Evolutionary conservation across 768 basidiomycete genomes (phyloP), one percentile per base, ranked within the genome.

Genomic region (Leccinum truebloodii): DNA sequence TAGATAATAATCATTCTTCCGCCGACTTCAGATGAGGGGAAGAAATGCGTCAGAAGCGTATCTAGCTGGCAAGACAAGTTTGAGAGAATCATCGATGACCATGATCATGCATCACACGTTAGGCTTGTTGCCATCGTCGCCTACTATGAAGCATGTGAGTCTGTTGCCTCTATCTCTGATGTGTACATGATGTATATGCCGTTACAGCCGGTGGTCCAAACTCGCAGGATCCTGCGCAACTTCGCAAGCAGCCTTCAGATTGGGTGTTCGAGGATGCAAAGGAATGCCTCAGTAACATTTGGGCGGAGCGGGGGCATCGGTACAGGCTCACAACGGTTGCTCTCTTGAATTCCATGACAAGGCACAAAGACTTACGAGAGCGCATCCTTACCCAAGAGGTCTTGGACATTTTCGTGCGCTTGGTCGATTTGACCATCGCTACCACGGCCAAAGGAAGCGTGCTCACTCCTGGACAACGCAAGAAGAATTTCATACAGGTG

Each of bases 121-220:
- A 61, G 60, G 55, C 63, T 69, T 6, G 68, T 67, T 10, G 35
- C 66, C 5, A 61, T 69, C 12, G 61, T 69, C 1, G 68, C 68
- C 18, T 69, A 68, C 49, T 63, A 59, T 13, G 68, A 69, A 41
- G 60, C 51, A 7, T 52, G 68, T 71, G n/a, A 48, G 68, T 50
- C n/a, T 20, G 41, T 20, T 22, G 18, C 0, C 0, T 39, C 12
- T 12, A 14, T 41, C 20, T 22, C 3, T 2, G 18, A 18, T 2
- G 2, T 37, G 8, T 20, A 3, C 3, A 6, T 66, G 26, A 9
- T 37, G 3, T 18, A 26, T 3, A 20, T 37, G 12, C n/a, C 0
- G 13, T 53, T 41, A 5, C 30, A 69, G 68, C 60, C 26, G 1
- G 32, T 32, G 4, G 1, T 28, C 26, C 26, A 32, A 32, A 32